Conservation (phyloP, 2,329 filamentous ascomycete genomes). For the Ciborinia camelliae region DNA sequence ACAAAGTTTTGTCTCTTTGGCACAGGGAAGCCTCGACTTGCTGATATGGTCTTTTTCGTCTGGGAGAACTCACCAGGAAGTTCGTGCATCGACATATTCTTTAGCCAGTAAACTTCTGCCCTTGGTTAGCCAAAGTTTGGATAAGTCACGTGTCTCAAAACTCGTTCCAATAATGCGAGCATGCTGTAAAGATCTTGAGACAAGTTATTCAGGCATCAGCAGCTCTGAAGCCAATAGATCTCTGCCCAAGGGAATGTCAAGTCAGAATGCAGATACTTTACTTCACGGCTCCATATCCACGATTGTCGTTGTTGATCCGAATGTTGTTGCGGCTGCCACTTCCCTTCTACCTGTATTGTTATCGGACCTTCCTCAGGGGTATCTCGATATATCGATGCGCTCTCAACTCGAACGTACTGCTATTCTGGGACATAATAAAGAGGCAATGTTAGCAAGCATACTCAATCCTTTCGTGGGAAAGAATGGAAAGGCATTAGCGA, state of each 20-base stretch:
- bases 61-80: constrained; percentile 47
- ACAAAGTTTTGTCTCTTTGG: constrained; percentile 54
- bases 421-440: constrained; percentile 64
- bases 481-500: constrained; percentile 63
- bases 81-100: constrained; percentile 61
- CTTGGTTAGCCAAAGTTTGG: constrained; percentile 55
- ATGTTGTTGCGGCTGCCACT: constrained; percentile 55
- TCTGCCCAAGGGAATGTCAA: constrained; percentile 28
- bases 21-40: constrained; percentile 67
- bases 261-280: constrained; percentile 70
- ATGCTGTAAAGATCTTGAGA: constrained; percentile 73
- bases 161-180: constrained; percentile 59
- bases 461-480: constrained; percentile 69
- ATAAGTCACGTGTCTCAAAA: constrained; percentile 61
- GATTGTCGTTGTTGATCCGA: constrained; percentile 40
- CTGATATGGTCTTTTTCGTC: constrained; percentile 66
- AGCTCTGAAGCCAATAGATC: constrained; percentile 34
- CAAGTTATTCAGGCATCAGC: constrained; percentile 37
- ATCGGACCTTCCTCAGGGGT: constrained; percentile 59
- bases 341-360: constrained; percentile 62
- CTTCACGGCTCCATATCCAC: constrained; percentile 42
- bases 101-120: constrained; percentile 56
- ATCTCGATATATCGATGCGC: constrained; percentile 68
- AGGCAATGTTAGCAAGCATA: constrained; percentile 77
- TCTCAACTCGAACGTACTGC: constrained; percentile 77